These are phyloP conservation scores for Chaetothyriales sp. DNA, from an alignment of 2,329 filamentous ascomycete genomes.

Conservation along the genomic window DNA sequence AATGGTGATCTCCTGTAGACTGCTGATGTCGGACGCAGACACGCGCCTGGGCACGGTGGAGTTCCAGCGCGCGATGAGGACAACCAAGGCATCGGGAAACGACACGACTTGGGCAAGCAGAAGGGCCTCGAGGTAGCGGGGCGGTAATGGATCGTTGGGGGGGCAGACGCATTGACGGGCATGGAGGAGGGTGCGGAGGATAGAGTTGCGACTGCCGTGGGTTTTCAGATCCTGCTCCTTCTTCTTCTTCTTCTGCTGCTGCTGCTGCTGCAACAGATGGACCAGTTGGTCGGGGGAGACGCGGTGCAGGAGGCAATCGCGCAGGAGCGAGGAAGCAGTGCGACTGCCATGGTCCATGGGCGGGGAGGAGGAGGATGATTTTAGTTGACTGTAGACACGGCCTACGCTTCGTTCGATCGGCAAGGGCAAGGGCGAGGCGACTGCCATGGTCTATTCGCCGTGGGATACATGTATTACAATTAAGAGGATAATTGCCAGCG, in stretches of 20 bases:
- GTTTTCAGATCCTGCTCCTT: not conserved
- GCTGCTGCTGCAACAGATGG: slow-evolving; percentile 3
- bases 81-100: slow-evolving; percentile 10
- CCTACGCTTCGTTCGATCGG: too few species aligned
- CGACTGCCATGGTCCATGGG: slow-evolving; percentile 22
- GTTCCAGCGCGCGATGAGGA: slow-evolving; percentile 11
- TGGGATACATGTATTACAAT: too few species aligned
- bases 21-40: slow-evolving; percentile 6
- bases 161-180: slow-evolving; percentile 12
- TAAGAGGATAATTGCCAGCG: too few species aligned
- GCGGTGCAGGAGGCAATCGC: slow-evolving; percentile 13
- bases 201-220: slow-evolving; percentile 5
- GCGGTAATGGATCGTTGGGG: slow-evolving; percentile 13
- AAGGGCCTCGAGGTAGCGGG: slow-evolving; percentile 14
- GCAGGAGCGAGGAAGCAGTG: slow-evolving; percentile 10
- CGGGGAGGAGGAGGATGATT: not conserved
- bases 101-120: slow-evolving; percentile 4
- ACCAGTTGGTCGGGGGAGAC: slow-evolving; percentile 10
- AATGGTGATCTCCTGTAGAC: slow-evolving; percentile 12
- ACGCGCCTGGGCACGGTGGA: not conserved
- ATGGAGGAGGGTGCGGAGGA: slow-evolving; percentile 11
- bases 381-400: too few species aligned
- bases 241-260: not conserved
- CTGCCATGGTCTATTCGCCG: too few species aligned
- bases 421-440: too few species aligned